Evolutionary conservation across 108 stramenopile genomes (phyloP).

Genomic region (Cylindrotheca closterium): DNA sequence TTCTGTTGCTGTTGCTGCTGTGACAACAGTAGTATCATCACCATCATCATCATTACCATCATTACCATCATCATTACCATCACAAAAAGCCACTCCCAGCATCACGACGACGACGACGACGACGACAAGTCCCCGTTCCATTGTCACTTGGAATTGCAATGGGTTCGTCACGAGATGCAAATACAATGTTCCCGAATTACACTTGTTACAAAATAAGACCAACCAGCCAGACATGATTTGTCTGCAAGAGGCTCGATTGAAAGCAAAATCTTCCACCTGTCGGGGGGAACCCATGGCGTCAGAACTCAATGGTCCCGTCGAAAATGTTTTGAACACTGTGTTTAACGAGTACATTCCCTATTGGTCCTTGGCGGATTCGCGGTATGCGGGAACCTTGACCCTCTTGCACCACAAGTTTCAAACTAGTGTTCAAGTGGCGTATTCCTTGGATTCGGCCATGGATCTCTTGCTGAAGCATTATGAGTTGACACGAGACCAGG

Average conservation of each 20-base stretch:
- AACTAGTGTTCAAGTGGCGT: neutral
- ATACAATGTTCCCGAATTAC: slow-evolving; percentile 10
- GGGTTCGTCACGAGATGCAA: slow-evolving; percentile 18
- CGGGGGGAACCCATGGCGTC: slow-evolving; percentile 13
- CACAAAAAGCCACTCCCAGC: too few relatives aligned
- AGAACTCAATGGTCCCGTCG: neutral
- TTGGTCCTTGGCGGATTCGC: slow-evolving; percentile 37
- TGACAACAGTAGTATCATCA: too few relatives aligned
- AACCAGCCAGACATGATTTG: slow-evolving; percentile 33
- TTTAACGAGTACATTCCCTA: slow-evolving; percentile 24
- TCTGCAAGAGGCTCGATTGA: slow-evolving; percentile 36
- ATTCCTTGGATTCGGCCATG: slow-evolving; percentile 23
- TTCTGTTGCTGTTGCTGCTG: too few relatives aligned
- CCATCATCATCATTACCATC: too few relatives aligned
- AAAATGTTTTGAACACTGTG: slow-evolving; percentile 2
- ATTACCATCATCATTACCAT: too few relatives aligned
- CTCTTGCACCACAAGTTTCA: slow-evolving; percentile 15
- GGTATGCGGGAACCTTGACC: slow-evolving; percentile 38
- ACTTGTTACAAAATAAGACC: slow-evolving; percentile 12
- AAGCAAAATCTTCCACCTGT: slow-evolving; percentile 10
- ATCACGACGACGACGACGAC: too few relatives aligned
- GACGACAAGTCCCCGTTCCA: too few relatives aligned
- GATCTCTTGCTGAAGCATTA: slow-evolving; percentile 23
- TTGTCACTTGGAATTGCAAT: slow-evolving; percentile 27
- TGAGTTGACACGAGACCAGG: slow-evolving; percentile 11